Base-by-base conservation (phyloP, 2,329 filamentous ascomycete species). In the Dactylellina parvicollis region DNA sequence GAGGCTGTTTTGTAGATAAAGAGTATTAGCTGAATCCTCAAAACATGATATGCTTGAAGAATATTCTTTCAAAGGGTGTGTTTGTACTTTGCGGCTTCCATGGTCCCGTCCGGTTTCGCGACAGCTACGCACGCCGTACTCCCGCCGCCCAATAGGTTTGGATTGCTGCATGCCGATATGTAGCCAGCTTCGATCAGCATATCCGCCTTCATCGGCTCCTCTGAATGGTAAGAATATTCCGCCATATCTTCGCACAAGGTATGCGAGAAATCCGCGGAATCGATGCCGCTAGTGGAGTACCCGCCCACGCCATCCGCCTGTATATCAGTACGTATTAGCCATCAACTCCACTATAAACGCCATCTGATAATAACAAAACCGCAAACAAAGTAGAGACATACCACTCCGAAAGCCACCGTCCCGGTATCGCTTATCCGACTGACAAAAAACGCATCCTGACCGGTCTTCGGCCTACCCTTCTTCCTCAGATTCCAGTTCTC, bases 371-470 rank as follows among this genome's bases (percentile, higher is more conserved):
- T n/a, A 34, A 26, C 16, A 32, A 44, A 30, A 60, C 66, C 8
- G 20, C 5, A 49, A 22, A 49, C 3, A 32, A 32, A 32, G n/a
- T 14, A n/a, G 34, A 14, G n/a, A 70, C 72, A 47, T 75, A 79
- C 77, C 22, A 99, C 87, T 16, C 92, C 95, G 77, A 99, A 89
- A 0, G 93, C 92, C 9, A 96, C 86, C 40, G 88, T 85, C 36
- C 88, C 85, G 1, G 86, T 86, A 75, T 88, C 86, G 56, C 90
- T 91, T n/a, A 97, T 84, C 22, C 89, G 87, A 79, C 90, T 87
- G 77, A 95, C 90, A 81, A 99, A 99, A 83, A 97, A 98, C 67
- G 95, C 92, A 85, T 99, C 95, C 81, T 99, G 93, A 14, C 95
- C 95, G 55, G 91, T 95, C 69, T 88, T 89, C 54, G 90, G 91